Percentiles rank a stretch among this genome's conserved stretches.
These are phyloP conservation scores for Aphanomyces invadans DNA, from an alignment of 352 stramenopile species.

Conservation along the genomic window DNA sequence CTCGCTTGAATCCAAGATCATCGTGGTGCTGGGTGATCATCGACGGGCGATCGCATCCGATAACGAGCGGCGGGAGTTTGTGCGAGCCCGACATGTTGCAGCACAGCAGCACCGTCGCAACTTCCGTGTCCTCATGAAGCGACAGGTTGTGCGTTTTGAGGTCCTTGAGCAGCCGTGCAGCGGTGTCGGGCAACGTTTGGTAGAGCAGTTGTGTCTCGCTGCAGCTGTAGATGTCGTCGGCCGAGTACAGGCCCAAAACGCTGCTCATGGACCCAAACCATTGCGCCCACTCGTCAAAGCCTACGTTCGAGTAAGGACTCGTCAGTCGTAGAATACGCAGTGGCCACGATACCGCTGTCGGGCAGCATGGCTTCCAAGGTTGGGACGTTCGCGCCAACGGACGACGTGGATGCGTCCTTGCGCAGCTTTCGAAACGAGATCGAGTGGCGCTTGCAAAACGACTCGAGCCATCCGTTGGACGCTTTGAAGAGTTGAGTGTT, in stretches of 20 bases:
- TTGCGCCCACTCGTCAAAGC: conserved; percentile 17
- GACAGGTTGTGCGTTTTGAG: conserved; percentile 21
- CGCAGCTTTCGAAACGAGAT: conserved; percentile 24
- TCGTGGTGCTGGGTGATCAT: not conserved
- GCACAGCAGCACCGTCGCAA: conserved; percentile 17
- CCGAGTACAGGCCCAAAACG: conserved; percentile 9
- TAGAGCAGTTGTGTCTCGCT: conserved; percentile 21
- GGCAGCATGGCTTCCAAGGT: not conserved
- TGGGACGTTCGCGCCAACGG: not conserved
- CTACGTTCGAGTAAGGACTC: not conserved
- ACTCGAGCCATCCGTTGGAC: conserved; percentile 25
- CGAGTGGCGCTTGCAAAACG: conserved; percentile 23
- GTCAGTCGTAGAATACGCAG: no score
- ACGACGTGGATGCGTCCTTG: not conserved
- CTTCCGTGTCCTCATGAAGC: conserved; percentile 20
- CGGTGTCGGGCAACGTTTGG: conserved; percentile 21
- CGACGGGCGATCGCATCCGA: not conserved
- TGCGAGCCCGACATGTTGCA: conserved; percentile 19
- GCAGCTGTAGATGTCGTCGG: conserved; percentile 16
- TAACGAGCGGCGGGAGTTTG: conserved; percentile 15
- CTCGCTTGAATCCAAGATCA: conserved; percentile 19
- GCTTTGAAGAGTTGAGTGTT: conserved; percentile 18
- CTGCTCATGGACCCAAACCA: conserved; percentile 18
- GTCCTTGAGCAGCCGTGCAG: conserved; percentile 7
- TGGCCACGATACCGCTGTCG: conserved; percentile 1